Evolutionary conservation across 2,329 filamentous ascomycete genomes (phyloP).

Genomic region (Aureobasidium zeae): DNA sequence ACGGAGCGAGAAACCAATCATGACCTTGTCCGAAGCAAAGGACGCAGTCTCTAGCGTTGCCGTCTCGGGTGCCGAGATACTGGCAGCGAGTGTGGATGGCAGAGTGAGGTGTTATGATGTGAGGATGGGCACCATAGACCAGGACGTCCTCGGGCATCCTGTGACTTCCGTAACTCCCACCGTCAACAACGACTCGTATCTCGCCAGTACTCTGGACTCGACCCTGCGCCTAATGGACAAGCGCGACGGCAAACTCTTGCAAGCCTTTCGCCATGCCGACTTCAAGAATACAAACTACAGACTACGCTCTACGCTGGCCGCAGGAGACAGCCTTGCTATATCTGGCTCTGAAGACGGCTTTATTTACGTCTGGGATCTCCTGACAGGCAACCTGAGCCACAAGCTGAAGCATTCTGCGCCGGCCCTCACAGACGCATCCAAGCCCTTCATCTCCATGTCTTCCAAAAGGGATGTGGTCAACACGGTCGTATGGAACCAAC

Average conservation of each 20-base stretch:
- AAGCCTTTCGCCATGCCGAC: conserved; percentile 53
- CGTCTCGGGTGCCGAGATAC: conserved; percentile 44
- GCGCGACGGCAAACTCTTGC: conserved; percentile 60
- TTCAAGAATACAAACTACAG: conserved; percentile 60
- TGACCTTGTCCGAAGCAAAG: conserved; percentile 62
- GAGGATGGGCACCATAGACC: conserved; percentile 59
- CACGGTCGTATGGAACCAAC: conserved; percentile 40
- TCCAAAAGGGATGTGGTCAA: conserved; percentile 39
- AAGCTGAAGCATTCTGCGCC: conserved; percentile 42
- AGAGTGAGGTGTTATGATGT: conserved; percentile 74
- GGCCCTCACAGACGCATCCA: conserved; percentile 23
- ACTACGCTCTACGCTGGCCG: conserved; percentile 66
- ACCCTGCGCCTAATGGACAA: conserved; percentile 74
- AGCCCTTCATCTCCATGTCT: conserved; percentile 9
- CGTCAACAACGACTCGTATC: conserved; percentile 61
- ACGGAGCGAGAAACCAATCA: conserved; percentile 52
- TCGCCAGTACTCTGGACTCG: conserved; percentile 69
- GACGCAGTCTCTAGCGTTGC: conserved; percentile 51
- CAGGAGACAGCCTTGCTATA: conserved; percentile 66
- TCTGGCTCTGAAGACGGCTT: conserved; percentile 71
- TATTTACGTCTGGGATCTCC: conserved; percentile 74
- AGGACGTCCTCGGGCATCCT: conserved; percentile 59
- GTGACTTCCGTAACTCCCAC: conserved; percentile 71
- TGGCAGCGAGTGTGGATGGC: conserved; percentile 76
- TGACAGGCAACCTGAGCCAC: conserved; percentile 60